Conservation (phyloP, 768 basidiomycete species). For the Lentinula aciculospora region DNA sequence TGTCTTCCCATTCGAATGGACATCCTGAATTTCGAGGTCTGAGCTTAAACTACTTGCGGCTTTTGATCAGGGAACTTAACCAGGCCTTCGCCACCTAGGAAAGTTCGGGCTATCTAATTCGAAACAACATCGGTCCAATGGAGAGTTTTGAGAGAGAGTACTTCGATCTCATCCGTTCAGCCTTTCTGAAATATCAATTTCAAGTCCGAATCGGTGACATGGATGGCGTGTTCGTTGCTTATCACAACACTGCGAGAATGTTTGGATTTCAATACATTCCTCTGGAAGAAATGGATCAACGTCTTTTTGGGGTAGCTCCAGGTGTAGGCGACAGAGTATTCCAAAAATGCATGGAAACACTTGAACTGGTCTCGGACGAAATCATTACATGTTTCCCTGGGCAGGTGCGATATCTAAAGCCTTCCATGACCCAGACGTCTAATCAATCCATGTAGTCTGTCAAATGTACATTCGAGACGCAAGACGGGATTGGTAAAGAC, state of each 20-base stretch:
- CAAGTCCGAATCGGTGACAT: slow-evolving; percentile 96
- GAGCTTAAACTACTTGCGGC: neutral
- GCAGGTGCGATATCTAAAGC: slow-evolving; percentile 39
- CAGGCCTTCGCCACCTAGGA: slow-evolving; percentile 37
- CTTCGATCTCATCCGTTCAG: slow-evolving; percentile 90
- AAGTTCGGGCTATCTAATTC: slow-evolving; percentile 76
- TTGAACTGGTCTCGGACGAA: slow-evolving; percentile 64
- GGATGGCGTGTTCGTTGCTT: slow-evolving; percentile 90
- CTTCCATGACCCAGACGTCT: neutral
- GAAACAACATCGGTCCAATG: slow-evolving; percentile 48
- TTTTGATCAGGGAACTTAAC: neutral
- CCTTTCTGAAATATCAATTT: slow-evolving; percentile 94
- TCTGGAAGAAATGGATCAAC: slow-evolving; percentile 80
- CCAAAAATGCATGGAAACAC: slow-evolving; percentile 59
- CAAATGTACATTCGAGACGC: slow-evolving; percentile 57
- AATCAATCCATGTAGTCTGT: slow-evolving; percentile 33
- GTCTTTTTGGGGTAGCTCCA: slow-evolving; percentile 55
- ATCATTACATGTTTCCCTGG: slow-evolving; percentile 56
- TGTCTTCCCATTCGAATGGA: slow-evolving; percentile 82
- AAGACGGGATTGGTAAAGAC: slow-evolving; percentile 24
- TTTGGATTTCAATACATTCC: slow-evolving; percentile 95
- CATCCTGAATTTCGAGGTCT: slow-evolving; percentile 72
- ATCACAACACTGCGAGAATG: slow-evolving; percentile 80
- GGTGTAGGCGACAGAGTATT: slow-evolving; percentile 73
- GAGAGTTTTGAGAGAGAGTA: slow-evolving; percentile 92